Conservation (phyloP, 768 basidiomycete genomes). For the Amanita subjunquillea region DNA sequence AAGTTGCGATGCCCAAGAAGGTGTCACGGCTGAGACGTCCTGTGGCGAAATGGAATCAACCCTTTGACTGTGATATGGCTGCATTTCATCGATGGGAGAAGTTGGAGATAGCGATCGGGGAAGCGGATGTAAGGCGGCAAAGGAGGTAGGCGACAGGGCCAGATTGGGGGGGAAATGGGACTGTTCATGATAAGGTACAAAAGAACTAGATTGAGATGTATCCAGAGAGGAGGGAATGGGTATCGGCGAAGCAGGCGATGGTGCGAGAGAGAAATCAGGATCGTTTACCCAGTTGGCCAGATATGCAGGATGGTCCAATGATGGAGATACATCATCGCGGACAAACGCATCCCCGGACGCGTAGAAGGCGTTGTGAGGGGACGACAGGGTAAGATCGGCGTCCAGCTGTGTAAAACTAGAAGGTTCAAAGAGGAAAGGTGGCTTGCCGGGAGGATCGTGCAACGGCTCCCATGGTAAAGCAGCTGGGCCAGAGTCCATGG, state of each 20-base stretch:
- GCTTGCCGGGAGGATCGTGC: slow-evolving; percentile 28
- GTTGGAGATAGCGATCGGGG: slow-evolving; percentile 54
- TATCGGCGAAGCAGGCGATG: slow-evolving; percentile 47
- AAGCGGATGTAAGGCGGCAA: slow-evolving; percentile 50
- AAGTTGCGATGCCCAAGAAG: slow-evolving; percentile 58
- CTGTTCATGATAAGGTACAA: slow-evolving; percentile 37
- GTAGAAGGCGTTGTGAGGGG: slow-evolving; percentile 27
- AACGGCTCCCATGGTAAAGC: slow-evolving; percentile 28
- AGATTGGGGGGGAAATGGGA: slow-evolving; percentile 36
- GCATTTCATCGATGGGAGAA: slow-evolving; percentile 38
- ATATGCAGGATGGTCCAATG: slow-evolving; percentile 34
- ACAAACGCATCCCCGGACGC: slow-evolving; percentile 27
- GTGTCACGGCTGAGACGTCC: slow-evolving; percentile 48
- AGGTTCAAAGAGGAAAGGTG: slow-evolving; percentile 24
- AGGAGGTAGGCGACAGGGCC: slow-evolving; percentile 50
- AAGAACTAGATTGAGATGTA: slow-evolving; percentile 33
- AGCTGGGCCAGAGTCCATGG: slow-evolving; percentile 12
- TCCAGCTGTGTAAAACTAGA: slow-evolving; percentile 15
- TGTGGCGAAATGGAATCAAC: slow-evolving; percentile 51
- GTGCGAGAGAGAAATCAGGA: slow-evolving; percentile 27
- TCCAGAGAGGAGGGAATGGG: slow-evolving; percentile 43
- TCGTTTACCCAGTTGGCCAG: slow-evolving; percentile 59
- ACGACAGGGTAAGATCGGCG: slow-evolving; percentile 26
- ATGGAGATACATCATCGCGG: slow-evolving; percentile 29
- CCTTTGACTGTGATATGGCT: slow-evolving; percentile 26